A percentile compares a stretch with the other conserved stretches of the same genome.
phyloP scores from a whole-genome alignment of 768 basidiomycete genomes.

The Mycena pura region DNA sequence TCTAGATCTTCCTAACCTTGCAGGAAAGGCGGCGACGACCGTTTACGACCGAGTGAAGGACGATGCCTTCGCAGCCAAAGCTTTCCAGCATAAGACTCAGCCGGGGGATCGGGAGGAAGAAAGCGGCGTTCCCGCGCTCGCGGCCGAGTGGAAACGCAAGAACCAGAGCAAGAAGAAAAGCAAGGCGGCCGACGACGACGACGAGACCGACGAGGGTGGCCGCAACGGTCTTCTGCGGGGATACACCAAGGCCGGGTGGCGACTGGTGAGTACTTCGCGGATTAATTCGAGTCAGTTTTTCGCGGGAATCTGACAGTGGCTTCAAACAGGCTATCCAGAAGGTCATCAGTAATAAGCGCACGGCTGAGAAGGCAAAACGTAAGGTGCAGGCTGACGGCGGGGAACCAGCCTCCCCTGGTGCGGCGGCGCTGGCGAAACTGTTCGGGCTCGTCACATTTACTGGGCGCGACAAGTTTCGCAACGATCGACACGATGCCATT shows the following conservation, averaged over 20 bases:
- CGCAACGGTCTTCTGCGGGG: not conserved
- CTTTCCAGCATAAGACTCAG: conserved; percentile 9
- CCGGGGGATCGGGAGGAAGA: not conserved
- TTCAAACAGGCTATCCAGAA: conserved; percentile 11
- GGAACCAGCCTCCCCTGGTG: not conserved
- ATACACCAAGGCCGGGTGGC: conserved; percentile 7
- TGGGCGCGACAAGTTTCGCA: conserved; percentile 9
- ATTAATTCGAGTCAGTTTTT: not conserved
- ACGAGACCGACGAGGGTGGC: not conserved
- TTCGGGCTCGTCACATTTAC: not conserved
- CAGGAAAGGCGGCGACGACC: not conserved
- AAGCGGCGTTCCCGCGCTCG: not conserved
- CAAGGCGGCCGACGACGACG: not conserved
- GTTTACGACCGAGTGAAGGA: conserved; percentile 1
- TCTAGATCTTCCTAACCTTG: not conserved
- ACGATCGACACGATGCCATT: too few relatives aligned
- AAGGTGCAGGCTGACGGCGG: not conserved
- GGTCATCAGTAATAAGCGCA: conserved; percentile 15
- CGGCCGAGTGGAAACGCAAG: conserved; percentile 4
- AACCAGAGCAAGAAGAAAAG: not conserved
- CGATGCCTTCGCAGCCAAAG: conserved; percentile 11
- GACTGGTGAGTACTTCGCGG: not conserved
- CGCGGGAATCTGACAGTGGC: not conserved
- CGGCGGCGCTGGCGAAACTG: not conserved
- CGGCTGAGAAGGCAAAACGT: not conserved